phyloP scores from a whole-genome alignment of 129 eudicot genomes.

The Tanacetum coccineum region DNA sequence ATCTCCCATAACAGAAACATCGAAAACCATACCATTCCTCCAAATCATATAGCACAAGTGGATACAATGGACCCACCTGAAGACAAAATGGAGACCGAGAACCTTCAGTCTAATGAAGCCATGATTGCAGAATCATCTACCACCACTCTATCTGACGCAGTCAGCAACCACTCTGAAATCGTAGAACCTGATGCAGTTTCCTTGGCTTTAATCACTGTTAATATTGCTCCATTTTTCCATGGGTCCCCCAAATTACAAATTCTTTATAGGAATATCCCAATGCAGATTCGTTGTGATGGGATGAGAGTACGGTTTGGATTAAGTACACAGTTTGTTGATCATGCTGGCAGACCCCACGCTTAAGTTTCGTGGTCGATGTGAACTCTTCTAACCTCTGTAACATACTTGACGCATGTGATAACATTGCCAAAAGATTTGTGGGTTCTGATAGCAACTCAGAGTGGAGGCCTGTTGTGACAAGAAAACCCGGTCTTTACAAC shows the following conservation, averaged over 20 bases:
- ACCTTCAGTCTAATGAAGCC: constrained; percentile 43
- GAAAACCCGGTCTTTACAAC: constrained; percentile 63
- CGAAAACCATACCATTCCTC: constrained; percentile 27
- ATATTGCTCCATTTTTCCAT: constrained; percentile 39
- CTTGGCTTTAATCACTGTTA: constrained; percentile 53
- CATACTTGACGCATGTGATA: constrained; percentile 61
- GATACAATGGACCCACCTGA: constrained; percentile 24
- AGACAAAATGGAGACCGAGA: constrained; percentile 37
- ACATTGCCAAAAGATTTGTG: constrained; percentile 45
- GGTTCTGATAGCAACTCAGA: constrained; percentile 62
- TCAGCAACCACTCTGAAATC: constrained; percentile 36
- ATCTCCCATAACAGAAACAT: constrained; percentile 30
- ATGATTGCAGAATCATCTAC: constrained; percentile 52
- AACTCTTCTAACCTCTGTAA: constrained; percentile 45
- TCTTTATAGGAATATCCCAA: constrained; percentile 35
- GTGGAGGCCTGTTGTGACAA: constrained; percentile 66
- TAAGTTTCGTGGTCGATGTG: constrained; percentile 81
- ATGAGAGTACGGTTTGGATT: constrained; percentile 76
- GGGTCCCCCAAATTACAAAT: constrained; percentile 60
- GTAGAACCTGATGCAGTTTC: constrained; percentile 47
- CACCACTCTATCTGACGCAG: constrained; percentile 30
- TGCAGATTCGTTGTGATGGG: constrained; percentile 47
- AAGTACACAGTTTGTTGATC: constrained; percentile 56
- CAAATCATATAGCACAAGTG: constrained; percentile 23
- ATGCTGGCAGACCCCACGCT: constrained; percentile 68